phyloP scores from a whole-genome alignment of 108 stramenopile genomes.

The Halocafeteria seosinensis region DNA sequence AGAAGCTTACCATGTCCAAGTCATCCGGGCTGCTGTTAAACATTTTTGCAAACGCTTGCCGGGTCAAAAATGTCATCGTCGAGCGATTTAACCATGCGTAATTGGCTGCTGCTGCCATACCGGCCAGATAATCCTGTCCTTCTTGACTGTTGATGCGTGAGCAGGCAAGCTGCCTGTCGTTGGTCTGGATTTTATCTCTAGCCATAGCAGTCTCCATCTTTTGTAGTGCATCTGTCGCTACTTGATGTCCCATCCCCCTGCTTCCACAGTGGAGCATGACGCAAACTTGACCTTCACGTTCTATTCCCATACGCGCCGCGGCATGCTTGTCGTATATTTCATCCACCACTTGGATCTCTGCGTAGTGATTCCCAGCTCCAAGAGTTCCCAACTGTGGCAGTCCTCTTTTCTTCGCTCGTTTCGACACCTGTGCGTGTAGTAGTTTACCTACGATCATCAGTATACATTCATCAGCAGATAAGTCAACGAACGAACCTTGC shows the following conservation, averaged over 20 bases:
- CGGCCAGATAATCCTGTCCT: slow-evolving; percentile 55
- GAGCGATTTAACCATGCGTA: slow-evolving; percentile 69
- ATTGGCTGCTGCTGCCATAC: slow-evolving; percentile 57
- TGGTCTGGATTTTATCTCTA: slow-evolving; percentile 43
- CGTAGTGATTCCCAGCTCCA: slow-evolving; percentile 66
- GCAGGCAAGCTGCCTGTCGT: slow-evolving; percentile 62
- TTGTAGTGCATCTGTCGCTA: slow-evolving; percentile 58
- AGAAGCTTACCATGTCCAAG: slow-evolving; percentile 67
- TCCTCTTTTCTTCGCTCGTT: slow-evolving; percentile 57
- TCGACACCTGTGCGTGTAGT: too few species aligned
- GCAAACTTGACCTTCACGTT: slow-evolving; percentile 44
- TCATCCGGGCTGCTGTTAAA: slow-evolving; percentile 55
- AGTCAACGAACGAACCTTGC: too few species aligned
- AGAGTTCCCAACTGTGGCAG: slow-evolving; percentile 59
- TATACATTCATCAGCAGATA: slow-evolving; percentile 43
- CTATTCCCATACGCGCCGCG: slow-evolving; percentile 52
- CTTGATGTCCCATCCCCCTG: slow-evolving; percentile 63
- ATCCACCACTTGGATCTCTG: slow-evolving; percentile 62
- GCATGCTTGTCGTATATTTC: slow-evolving; percentile 50
- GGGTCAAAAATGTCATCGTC: slow-evolving; percentile 51
- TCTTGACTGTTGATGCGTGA: slow-evolving; percentile 49
- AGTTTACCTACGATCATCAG: slow-evolving; percentile 41
- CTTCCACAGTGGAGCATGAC: slow-evolving; percentile 63
- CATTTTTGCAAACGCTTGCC: slow-evolving; percentile 57
- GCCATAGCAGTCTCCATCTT: slow-evolving; percentile 62